Base-by-base conservation (phyloP, 139 green algal species). In the Coelastrella sp. region DNA sequence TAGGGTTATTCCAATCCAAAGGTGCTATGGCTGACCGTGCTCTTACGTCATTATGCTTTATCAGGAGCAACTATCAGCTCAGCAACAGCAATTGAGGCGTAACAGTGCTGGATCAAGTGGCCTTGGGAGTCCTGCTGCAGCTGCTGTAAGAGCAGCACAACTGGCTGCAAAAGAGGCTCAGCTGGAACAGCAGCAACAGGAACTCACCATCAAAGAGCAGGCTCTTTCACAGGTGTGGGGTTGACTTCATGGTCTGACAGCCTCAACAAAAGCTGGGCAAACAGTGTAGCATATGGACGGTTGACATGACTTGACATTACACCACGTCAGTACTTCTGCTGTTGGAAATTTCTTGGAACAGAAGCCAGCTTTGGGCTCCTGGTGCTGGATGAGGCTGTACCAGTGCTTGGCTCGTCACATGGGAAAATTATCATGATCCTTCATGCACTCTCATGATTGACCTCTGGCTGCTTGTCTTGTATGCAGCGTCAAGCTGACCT, bases 81-180 rank as follows among this genome's bases (percentile, higher is more conserved):
- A 85, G 64, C 63, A 78, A 45, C 79, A 45, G 60, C 62, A 73
- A 40, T 9, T 50, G 4, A 30, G 30, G 25, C 57, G 62, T 43
- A 43, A 37, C 25, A 59, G 45, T 34, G 43, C 66, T 48, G 67
- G 17, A 9, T 43, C 72, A 7, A 79, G 76, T 13, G 57, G 76
- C 57, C n/a, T 53, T 2, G 53, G 59, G n/a, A 64, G 78, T 64
- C 75, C 75, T 30, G 60, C 78, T 53, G 78, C 78, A 25, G 79
- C 67, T 4, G 80, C 67, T 57, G 64, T 37, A 48, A 50, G 45
- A 9, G 79, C 79, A 41, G 79, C 79, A 25, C 34, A 80, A 50
- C 80, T 86, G 27, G 80, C 66, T 35, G 48, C 80, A n/a, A 35
- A 51, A 2, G 66, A 86, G 38, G 48, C 66, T 27, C 35, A 64